These are phyloP conservation scores for Passalora sequoiae DNA, from an alignment of 2,329 filamentous ascomycete species.

Conservation along the genomic window DNA sequence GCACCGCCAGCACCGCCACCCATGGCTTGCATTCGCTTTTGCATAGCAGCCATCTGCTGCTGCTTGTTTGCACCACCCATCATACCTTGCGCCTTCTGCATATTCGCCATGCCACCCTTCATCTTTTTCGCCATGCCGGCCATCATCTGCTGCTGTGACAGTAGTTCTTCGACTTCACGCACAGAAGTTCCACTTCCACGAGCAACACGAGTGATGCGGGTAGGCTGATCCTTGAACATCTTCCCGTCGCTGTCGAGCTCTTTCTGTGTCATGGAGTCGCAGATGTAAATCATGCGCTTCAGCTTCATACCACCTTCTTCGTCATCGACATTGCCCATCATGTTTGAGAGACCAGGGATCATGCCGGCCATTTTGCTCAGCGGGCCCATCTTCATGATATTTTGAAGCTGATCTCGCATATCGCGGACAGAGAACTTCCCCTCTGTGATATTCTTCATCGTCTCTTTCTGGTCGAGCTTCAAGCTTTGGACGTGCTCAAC, in stretches of 20 bases:
- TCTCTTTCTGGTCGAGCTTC: conserved; percentile 95
- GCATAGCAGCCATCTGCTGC: conserved; percentile 94
- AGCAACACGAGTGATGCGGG: conserved; percentile 86
- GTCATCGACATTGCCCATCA: conserved; percentile 96
- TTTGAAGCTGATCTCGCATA: conserved; percentile 87
- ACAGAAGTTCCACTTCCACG: conserved; percentile 86
- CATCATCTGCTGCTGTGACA: conserved; percentile 99
- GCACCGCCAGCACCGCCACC: conserved; percentile 63
- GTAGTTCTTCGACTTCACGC: conserved; percentile 85
- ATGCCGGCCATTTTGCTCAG: conserved; percentile 96
- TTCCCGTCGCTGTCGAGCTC: conserved; percentile 95
- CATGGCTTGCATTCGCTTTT: conserved; percentile 91
- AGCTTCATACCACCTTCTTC: conserved; percentile 91
- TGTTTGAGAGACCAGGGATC: conserved; percentile 89
- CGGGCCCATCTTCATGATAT: conserved; percentile 99
- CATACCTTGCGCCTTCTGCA: conserved; percentile 86
- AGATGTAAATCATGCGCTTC: conserved; percentile 98
- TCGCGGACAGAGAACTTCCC: conserved; percentile 95
- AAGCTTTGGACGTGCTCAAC: conserved; percentile 95
- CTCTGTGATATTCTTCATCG: conserved; percentile 97
- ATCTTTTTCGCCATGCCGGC: conserved; percentile 98
- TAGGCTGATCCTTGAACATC: conserved; percentile 85
- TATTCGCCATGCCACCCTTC: conserved; percentile 95
- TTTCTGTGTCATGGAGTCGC: conserved; percentile 94
- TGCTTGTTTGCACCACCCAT: conserved; percentile 88